Evolutionary conservation across 176 grass and related monocot genomes (phyloP).

Genomic region (Oryza rufipogon): DNA sequence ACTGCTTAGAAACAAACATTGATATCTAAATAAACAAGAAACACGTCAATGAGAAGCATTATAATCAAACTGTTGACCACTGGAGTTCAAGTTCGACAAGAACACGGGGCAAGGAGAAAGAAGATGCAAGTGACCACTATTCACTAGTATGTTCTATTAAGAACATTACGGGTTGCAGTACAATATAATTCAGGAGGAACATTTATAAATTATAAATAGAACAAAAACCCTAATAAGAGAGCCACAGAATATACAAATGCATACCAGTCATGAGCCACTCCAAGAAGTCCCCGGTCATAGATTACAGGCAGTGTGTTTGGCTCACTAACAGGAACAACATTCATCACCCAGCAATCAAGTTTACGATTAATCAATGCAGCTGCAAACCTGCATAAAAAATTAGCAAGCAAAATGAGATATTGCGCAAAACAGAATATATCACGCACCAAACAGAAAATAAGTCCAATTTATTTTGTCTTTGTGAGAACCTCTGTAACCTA

Average conservation of each 20-base stretch:
- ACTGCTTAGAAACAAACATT: neutral
- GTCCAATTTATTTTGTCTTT: neutral
- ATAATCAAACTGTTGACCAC: neutral
- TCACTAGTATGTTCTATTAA: neutral
- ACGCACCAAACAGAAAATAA: constrained; percentile 20
- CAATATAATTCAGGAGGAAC: constrained; percentile 6
- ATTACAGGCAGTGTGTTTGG: constrained; percentile 91
- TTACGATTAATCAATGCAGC: constrained; percentile 69
- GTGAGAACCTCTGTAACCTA: neutral
- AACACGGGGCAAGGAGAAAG: neutral
- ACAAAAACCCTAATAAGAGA: constrained; percentile 1
- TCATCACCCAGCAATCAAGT: constrained; percentile 96
- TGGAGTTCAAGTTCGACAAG: neutral
- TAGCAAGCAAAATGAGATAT: constrained; percentile 17
- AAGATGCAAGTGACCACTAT: neutral
- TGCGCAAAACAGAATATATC: neutral
- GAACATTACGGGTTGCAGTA: constrained; percentile 21
- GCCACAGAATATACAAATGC: constrained; percentile 17
- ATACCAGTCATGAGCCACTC: constrained; percentile 95
- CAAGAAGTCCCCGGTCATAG: constrained; percentile 94
- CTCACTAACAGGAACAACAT: constrained; percentile 77
- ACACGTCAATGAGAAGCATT: neutral
- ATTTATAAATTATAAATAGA: constrained; percentile 21
- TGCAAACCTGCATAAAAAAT: constrained; percentile 66
- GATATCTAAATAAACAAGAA: neutral